A percentile compares a stretch with the other conserved stretches of the same genome.
phyloP scores from a whole-genome alignment of 495 filamentous ascomycete species.

The Oleoguttula mirabilis region DNA sequence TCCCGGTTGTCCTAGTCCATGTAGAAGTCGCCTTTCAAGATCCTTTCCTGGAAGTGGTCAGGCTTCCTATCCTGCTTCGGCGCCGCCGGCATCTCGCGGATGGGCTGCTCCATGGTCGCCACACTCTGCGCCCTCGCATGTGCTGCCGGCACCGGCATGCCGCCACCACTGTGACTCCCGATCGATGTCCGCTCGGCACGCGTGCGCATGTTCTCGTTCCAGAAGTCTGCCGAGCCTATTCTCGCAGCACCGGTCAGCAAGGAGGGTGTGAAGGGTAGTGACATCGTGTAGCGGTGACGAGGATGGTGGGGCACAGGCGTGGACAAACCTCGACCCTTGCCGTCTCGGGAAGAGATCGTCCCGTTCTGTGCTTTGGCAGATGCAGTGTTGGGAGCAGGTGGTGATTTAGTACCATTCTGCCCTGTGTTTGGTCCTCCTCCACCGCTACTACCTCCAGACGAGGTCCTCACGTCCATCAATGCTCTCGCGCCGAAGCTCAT shows the following conservation, averaged over 20 bases:
- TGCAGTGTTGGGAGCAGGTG: conserved; percentile 6
- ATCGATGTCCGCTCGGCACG: conserved; percentile 76
- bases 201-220: conserved; percentile 83
- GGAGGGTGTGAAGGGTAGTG: too few relatives aligned
- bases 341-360: conserved; percentile 34
- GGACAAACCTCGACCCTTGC: conserved; percentile 40
- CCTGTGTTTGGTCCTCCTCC: conserved; percentile 9
- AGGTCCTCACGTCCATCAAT: conserved; percentile 53
- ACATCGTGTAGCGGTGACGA: too few relatives aligned
- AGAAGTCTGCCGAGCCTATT: conserved; percentile 69
- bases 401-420: conserved; percentile 23
- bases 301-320: conserved; percentile 17
- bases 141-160: conserved; percentile 28
- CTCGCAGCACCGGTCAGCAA: too few relatives aligned
- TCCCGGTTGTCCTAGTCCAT: conserved; percentile 85
- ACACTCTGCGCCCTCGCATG: conserved; percentile 40
- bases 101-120: conserved; percentile 53
- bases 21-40: conserved; percentile 92
- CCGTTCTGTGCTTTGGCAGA: conserved; percentile 19
- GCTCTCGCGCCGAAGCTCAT: conserved; percentile 88
- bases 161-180: conserved; percentile 25
- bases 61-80: conserved; percentile 51
- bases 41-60: conserved; percentile 90
- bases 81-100: conserved; percentile 34
- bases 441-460: conserved; percentile 23